Base-by-base conservation (phyloP, 202 grass and related monocot species). In the Dendrocalamus latiflorus region DNA sequence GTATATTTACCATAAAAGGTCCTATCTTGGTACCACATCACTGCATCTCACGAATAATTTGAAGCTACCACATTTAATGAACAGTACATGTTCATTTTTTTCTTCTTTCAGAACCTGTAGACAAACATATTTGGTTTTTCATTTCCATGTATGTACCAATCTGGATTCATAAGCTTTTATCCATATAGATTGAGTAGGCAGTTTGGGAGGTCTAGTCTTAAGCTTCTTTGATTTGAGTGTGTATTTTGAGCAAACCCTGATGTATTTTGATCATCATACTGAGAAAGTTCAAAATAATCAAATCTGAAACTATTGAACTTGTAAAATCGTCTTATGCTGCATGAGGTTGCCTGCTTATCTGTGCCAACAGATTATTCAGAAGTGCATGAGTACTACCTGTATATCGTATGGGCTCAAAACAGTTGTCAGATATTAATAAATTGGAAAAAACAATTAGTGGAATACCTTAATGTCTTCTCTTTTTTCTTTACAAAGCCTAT, bases 231-330 rank as follows among this genome's bases (percentile, higher is more conserved):
- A 44, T 80, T 59, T 17, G 4, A 8, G 28, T 10, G 39, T 16
- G 39, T 68, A 22, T 9, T 58, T 74, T 86, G 6, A 47, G 37
- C 10, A 41, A 58, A 17, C 21, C n/a, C 0, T 34, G 4, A 41
- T 26, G 6, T 28, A 24, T 25, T 43, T 60, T 22, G 6, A 75
- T 43, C 6, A 75, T 43, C 22, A 9, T 43, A 43, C 0, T 56
- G 17, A 25, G 0, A 3, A 60, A 18, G 16, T 59, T 24, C 14
- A 59, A 45, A 80, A 45, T 2, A 63, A 44, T 80, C 9, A 10
- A 86, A 39, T 30, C 6, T 42, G 15, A 39, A 81, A 76, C 3
- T 54, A 54, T 62, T 81, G 12, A 62, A 74, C 50, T 75, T 75
- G 10, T 58, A 41, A 61, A 6, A 8, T 50, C 28, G 0, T 57